Percentiles rank a stretch among this genome's conserved stretches.
These are phyloP conservation scores for Fusarium sp. DNA, from an alignment of 2,329 filamentous ascomycete species.

Conservation along the genomic window DNA sequence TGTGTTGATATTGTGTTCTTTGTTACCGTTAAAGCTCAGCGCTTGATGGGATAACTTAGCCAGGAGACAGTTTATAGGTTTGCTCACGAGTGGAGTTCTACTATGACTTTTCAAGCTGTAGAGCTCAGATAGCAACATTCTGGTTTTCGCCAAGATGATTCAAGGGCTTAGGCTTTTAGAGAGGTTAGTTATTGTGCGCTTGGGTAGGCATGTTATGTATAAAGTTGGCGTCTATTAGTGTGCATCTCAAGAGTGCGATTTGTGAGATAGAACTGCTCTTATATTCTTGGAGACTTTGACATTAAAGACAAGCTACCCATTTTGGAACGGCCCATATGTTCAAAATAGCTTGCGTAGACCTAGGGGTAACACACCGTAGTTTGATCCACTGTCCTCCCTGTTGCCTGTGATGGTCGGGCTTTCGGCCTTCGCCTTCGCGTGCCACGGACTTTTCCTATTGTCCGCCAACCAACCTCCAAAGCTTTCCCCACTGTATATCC, in stretches of 20 bases:
- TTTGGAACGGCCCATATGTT: too few species aligned
- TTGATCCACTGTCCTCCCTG: background rate
- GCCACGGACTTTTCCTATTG: background rate
- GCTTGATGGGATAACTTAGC: too few species aligned
- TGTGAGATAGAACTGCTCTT: background rate
- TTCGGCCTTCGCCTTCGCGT: background rate
- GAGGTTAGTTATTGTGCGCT: background rate
- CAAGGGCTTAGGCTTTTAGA: background rate
- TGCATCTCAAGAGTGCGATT: background rate
- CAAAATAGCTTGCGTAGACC: background rate
- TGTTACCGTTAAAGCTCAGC: too few species aligned
- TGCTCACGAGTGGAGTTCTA: background rate
- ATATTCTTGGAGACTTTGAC: too few species aligned
- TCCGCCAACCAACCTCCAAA: background rate
- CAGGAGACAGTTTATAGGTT: too few species aligned
- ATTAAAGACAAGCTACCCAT: background rate
- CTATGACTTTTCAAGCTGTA: background rate
- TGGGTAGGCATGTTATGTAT: too few species aligned
- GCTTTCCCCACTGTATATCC: background rate
- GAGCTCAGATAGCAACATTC: background rate
- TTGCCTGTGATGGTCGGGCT: background rate
- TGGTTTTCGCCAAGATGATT: background rate
- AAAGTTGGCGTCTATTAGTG: background rate
- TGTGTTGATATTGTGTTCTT: too few species aligned
- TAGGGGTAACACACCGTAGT: background rate